Percentiles rank a stretch among this genome's conserved stretches.
phyloP scores from a whole-genome alignment of 345 rosid genomes.

The Sonneratia caseolaris region DNA sequence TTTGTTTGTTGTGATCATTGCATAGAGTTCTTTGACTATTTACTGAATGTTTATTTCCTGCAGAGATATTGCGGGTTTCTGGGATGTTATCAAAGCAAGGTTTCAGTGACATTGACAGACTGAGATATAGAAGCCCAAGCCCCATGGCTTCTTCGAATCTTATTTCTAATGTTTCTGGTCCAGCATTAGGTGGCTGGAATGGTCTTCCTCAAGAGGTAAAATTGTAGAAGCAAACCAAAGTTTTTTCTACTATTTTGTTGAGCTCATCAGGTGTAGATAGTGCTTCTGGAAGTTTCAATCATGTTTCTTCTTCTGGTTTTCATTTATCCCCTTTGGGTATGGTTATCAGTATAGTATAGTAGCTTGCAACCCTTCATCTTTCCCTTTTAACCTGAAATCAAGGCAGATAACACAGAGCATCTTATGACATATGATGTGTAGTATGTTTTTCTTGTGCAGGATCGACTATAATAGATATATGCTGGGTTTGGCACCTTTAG shows the following conservation, averaged over 20 bases:
- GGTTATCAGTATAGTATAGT: background rate
- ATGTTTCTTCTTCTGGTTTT: background rate
- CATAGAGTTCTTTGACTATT: background rate
- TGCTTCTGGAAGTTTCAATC: background rate
- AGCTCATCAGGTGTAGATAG: background rate
- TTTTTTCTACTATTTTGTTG: background rate
- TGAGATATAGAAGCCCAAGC: slow-evolving; percentile 90
- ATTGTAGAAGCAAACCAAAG: background rate
- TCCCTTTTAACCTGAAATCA: background rate
- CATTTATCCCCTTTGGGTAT: background rate
- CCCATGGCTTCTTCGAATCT: slow-evolving; percentile 95
- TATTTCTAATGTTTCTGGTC: slow-evolving; percentile 56
- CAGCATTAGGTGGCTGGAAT: slow-evolving; percentile 72
- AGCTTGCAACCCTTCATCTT: background rate
- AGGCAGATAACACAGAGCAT: background rate
- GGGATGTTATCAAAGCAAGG: slow-evolving; percentile 90
- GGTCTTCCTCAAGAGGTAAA: slow-evolving; percentile 70
- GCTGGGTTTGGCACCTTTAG: background rate
- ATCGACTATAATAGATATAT: background rate
- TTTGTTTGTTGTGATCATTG: background rate
- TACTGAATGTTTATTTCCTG: slow-evolving; percentile 7
- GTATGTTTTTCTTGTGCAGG: too few species aligned
- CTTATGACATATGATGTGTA: background rate
- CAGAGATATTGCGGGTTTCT: slow-evolving; percentile 75
- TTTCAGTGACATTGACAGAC: slow-evolving; percentile 67